Evolutionary conservation across 495 filamentous ascomycete genomes (phyloP).

Genomic region (Annulohypoxylon bovei): DNA sequence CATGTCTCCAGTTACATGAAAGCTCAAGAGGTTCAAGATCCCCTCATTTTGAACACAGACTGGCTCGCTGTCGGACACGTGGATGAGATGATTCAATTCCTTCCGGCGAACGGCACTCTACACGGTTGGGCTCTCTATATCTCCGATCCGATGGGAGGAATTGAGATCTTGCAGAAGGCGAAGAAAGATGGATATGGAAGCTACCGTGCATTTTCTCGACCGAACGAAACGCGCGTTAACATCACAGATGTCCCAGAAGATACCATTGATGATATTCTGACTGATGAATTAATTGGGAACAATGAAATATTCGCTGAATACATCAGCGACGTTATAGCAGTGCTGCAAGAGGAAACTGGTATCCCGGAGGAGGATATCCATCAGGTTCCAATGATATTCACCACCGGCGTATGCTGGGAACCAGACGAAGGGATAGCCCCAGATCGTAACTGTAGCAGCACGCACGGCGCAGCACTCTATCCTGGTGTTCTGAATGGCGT

Average conservation of each 20-base stretch:
- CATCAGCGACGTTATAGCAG: not conserved
- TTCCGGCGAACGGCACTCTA: not conserved
- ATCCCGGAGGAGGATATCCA: not conserved
- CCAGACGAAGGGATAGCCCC: not conserved
- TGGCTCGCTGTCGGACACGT: constrained; percentile 13
- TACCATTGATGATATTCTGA: not conserved
- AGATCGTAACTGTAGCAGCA: not conserved
- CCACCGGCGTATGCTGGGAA: not conserved
- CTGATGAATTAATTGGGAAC: not conserved
- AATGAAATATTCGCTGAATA: not conserved
- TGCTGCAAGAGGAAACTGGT: constrained; percentile 1
- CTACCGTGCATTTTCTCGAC: not conserved
- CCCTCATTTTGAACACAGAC: not conserved
- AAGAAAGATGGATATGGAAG: not conserved
- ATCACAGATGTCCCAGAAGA: not conserved
- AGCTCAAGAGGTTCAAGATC: constrained; percentile 5
- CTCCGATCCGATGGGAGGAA: not conserved
- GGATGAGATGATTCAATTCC: constrained; percentile 6
- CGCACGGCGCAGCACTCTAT: not conserved
- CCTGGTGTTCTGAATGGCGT: not conserved
- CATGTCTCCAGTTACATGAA: constrained; percentile 7
- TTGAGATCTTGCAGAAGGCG: not conserved
- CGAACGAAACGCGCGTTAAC: not conserved
- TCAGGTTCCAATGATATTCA: constrained; percentile 1
- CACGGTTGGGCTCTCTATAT: constrained; percentile 9